Evolutionary conservation across 495 filamentous ascomycete genomes (phyloP), one percentile per base, ranked within the genome.

Genomic region (Cetradonia linearis): DNA sequence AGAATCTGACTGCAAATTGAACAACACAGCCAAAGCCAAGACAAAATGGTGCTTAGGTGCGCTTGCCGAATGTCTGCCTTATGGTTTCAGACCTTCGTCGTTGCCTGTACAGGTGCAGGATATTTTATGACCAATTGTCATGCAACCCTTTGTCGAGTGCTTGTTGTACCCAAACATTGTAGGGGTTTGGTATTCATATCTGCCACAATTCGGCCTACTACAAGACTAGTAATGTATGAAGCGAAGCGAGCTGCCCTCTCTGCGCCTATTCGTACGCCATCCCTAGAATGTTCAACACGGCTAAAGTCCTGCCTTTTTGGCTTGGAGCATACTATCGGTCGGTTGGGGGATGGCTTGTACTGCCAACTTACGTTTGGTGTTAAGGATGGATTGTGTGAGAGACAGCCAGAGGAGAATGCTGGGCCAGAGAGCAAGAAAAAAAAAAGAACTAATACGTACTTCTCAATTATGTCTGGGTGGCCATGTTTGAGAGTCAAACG

Each of bases 401-500:
- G 25, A 42, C 16, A 25, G n/a, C 11, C 27, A 36, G 30, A 46
- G 20, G 9, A 7, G 4, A 54, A 8, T 20, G 10, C 20, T 16
- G n/a, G 18, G 10, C n/a, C 30, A 54, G 16, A 18, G 20, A 36
- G 49, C 10, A 52, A 16, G 33, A 52, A 55, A 20, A 59, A 63
- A 58, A 59, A 67, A 64, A 62, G 56, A 63, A 66, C 53, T 55
- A 34, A 59, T 62, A 77, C 81, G 70, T 83, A 84, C 81, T 84
- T 81, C 65, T 84, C 78, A 60, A 91, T 68, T 56, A 89, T 82
- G 30, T 78, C 75, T 27, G 76, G 76, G 66, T 89, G 85, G 18
- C 84, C 86, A 66, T 77, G 76, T 31, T 81, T 76, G 56, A 86
- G 58, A 20, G 83, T 78, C 52, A 83, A 72, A 52, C 70, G 75